Evolutionary conservation across 495 filamentous ascomycete genomes (phyloP).

Genomic region (Penicillium daleae): DNA sequence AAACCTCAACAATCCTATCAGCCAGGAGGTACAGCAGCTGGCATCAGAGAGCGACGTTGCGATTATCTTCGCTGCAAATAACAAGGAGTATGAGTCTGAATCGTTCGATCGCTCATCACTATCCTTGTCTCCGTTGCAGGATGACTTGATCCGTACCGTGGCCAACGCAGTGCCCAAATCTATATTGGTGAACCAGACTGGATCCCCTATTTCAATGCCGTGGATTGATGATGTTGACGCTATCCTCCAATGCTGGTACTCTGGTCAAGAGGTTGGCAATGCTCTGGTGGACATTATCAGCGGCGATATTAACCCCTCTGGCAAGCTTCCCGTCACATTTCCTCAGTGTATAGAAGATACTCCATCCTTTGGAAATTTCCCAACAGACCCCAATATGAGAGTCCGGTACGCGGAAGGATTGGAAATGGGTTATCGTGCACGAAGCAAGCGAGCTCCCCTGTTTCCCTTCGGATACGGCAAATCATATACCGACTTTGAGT

Average conservation of each 20-base stretch:
- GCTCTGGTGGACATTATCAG: conserved; percentile 59
- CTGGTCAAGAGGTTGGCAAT: conserved; percentile 58
- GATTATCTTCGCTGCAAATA: conserved; percentile 12
- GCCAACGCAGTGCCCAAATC: not conserved
- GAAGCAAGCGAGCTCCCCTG: not conserved
- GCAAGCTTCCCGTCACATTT: conserved; percentile 58
- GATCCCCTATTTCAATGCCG: conserved; percentile 8
- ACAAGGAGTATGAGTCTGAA: conserved; percentile 13
- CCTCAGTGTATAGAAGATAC: conserved; percentile 62
- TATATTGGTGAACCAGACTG: conserved; percentile 5
- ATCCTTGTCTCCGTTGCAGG: conserved; percentile 4
- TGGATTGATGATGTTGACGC: conserved; percentile 58
- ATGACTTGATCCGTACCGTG: conserved; percentile 2
- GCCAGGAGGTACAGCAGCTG: not conserved
- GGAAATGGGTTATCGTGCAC: conserved; percentile 10
- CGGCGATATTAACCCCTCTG: conserved; percentile 56
- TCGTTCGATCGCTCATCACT: conserved; percentile 9
- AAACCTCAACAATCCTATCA: conserved; percentile 7
- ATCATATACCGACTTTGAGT: not conserved
- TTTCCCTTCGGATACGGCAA: conserved; percentile 3
- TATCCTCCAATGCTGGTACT: conserved; percentile 67
- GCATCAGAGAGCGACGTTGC: conserved; percentile 6
- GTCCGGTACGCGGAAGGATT: conserved; percentile 54
- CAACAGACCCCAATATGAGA: conserved; percentile 57
- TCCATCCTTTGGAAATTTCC: conserved; percentile 66